Base-by-base conservation (phyloP, 768 basidiomycete genomes). In the Coprinopsis strossmayeri region DNA sequence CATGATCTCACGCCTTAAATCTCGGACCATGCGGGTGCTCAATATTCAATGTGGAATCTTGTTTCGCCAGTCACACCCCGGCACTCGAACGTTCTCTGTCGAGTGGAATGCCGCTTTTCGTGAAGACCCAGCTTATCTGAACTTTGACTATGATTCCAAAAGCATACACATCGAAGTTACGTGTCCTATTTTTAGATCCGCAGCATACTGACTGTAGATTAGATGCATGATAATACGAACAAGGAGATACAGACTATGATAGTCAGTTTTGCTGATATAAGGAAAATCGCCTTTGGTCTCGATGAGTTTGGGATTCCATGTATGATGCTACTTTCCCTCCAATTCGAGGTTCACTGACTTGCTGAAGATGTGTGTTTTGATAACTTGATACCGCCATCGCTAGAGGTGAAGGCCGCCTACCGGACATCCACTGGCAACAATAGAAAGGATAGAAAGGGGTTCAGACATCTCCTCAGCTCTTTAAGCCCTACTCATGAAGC, bases 121-220 rank as follows among this genome's bases (percentile, higher is more conserved):
- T 15, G 9, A 32, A 32, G 30, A 7, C 30, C 7, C 30, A 26
- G 84, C 74, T 0, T 73, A 76, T 59, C 60, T 88, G 18, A 62
- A 68, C 27, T 79, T 89, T 28, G 77, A 84, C 46, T 87, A 87
- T 54, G 79, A 81, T 24, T 76, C 84, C 55, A 87, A 82, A 63
- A 57, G 76, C 15, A 72, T 90, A 32, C 75, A 76, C 12, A 71
- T 87, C n/a, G 70, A 69, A 63, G 86, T 84, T 52, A 54, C 70
- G 59, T 5, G 21, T 21, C 12, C 21, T 17, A 15, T 10, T 11
- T 44, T 39, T 39, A n/a, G n/a, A n/a, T n/a, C n/a, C n/a, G n/a
- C n/a, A n/a, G n/a, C n/a, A n/a, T n/a, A n/a, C n/a, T n/a, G n/a
- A n/a, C n/a, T n/a, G n/a, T n/a, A n/a, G n/a, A n/a, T n/a, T n/a